Conservation (phyloP, 176 grass and related monocot species). For the Chrysopogon serrulatus region DNA sequence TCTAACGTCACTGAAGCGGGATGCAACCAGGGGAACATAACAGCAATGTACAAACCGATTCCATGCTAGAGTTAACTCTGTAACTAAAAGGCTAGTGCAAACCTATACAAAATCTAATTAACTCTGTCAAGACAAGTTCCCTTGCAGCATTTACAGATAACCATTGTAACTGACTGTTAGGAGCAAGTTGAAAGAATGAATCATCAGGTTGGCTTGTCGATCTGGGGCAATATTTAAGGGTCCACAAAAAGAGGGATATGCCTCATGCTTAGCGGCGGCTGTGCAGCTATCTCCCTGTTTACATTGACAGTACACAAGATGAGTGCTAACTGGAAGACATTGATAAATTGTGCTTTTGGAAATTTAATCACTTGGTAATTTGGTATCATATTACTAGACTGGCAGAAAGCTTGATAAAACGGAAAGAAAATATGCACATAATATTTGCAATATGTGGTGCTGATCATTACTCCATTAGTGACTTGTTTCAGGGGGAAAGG, state of each 20-base stretch:
- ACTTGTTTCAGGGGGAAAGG: neutral
- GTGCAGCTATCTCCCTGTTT: neutral
- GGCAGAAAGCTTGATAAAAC: neutral
- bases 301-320: constrained; percentile 8
- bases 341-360: neutral
- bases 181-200: constrained; percentile 22
- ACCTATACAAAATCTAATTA: constrained; percentile 23
- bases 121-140: neutral
- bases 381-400: neutral
- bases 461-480: neutral
- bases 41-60: neutral
- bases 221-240: constrained; percentile 1
- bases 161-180: neutral
- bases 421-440: neutral
- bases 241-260: neutral
- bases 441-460: neutral
- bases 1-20: neutral
- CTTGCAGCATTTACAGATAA: constrained; percentile 23
- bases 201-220: constrained; percentile 17
- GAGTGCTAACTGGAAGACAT: neutral
- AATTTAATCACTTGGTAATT: neutral
- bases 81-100: constrained; percentile 11
- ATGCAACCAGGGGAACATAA: neutral
- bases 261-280: neutral
- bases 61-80: neutral